Conservation (phyloP, 2,329 filamentous ascomycete genomes). For the Trichoderma cornu-damae region DNA sequence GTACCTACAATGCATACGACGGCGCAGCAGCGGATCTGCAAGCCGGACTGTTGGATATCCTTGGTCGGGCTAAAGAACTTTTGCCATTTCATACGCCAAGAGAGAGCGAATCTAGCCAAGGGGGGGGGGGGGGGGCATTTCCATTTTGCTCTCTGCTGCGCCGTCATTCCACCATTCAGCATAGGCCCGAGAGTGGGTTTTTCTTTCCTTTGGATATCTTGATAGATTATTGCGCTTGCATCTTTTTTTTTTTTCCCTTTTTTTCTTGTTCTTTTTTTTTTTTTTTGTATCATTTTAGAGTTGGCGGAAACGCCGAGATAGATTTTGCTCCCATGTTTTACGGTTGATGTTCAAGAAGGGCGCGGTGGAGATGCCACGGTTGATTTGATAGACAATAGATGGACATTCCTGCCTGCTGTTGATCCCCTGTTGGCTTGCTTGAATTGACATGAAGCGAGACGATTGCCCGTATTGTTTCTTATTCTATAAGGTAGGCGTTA, state of each 20-base stretch:
- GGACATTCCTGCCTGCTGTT: neutral
- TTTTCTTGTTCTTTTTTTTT: no score
- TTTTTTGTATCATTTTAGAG: constrained; percentile 6
- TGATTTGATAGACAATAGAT: constrained; percentile 17
- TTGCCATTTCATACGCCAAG: neutral
- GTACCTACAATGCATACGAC: no score
- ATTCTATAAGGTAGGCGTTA: neutral
- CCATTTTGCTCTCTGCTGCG: neutral
- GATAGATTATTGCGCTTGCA: constrained; percentile 19
- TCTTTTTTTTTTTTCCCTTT: no score
- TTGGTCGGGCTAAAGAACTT: neutral
- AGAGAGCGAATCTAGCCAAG: neutral
- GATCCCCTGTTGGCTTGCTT: neutral
- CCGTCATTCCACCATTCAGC: constrained; percentile 18
- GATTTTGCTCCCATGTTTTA: neutral
- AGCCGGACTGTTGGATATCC: neutral
- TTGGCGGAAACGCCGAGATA: neutral
- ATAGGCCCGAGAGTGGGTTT: neutral
- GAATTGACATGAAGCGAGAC: no score
- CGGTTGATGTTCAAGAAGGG: neutral
- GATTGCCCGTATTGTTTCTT: no score
- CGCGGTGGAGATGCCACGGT: neutral
- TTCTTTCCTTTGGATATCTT: constrained; percentile 22
- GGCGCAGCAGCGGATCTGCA: neutral
- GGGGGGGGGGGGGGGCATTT: constrained; percentile 19